Percentiles rank a stretch among this genome's conserved stretches.
Conservation (phyloP, 2,329 filamentous ascomycete genomes). For the Diplodia intermedia region DNA sequence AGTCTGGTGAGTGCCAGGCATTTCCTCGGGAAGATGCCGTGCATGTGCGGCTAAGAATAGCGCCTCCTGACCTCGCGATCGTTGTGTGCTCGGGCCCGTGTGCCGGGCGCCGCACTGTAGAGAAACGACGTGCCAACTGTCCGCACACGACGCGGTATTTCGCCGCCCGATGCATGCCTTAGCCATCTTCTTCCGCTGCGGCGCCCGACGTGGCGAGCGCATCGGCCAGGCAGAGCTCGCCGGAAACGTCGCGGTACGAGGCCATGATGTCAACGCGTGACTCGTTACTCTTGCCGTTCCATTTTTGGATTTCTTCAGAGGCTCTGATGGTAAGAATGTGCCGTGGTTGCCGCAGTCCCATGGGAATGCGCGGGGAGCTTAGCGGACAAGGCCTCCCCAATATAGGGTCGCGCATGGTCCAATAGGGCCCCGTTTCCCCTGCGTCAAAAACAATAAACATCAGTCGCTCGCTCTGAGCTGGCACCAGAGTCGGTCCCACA, state of each 20-base stretch:
- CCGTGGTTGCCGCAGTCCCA: neutral
- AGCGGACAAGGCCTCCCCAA: neutral
- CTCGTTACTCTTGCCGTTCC: neutral
- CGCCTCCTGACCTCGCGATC: slow-evolving; percentile 1
- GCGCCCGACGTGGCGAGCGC: slow-evolving; percentile 1
- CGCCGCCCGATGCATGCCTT: slow-evolving; percentile 4
- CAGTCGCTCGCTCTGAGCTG: neutral
- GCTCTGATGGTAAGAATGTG: neutral
- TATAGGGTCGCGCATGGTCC: neutral
- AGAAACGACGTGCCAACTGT: neutral
- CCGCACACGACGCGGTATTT: slow-evolving; percentile 6
- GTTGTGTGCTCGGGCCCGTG: neutral
- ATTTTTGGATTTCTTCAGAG: neutral
- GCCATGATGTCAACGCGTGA: neutral
- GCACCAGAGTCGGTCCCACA: neutral
- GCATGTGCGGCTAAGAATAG: too few species aligned
- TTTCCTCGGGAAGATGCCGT: too few species aligned
- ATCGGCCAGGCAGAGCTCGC: slow-evolving; percentile 2
- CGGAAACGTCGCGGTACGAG: slow-evolving; percentile 17
- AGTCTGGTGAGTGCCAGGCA: slow-evolving; percentile 11
- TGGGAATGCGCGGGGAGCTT: neutral
- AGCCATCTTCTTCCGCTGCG: neutral
- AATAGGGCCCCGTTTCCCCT: neutral
- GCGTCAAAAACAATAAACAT: neutral
- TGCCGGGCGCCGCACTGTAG: neutral